Conservation (phyloP, 495 filamentous ascomycete species). For the Lasiosphaeria ovina region DNA sequence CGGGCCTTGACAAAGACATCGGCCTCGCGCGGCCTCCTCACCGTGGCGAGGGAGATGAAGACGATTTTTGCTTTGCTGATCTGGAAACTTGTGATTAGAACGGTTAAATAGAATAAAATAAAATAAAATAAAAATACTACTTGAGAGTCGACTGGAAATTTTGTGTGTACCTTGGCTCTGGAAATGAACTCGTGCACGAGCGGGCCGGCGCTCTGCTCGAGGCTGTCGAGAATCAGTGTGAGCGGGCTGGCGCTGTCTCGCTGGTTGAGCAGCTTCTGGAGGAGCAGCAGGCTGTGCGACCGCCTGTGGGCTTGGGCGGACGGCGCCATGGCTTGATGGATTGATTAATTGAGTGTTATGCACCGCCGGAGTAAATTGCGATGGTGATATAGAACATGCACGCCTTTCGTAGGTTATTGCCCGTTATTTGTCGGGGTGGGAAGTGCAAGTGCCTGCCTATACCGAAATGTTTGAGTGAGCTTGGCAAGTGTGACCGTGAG, state of each 20-base stretch:
- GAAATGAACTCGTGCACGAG: slow-evolving; percentile 71
- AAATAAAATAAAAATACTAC: not conserved
- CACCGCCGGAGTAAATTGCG: not conserved
- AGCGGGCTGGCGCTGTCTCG: slow-evolving; percentile 81
- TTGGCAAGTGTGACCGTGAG: too few relatives aligned
- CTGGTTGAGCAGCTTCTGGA: slow-evolving; percentile 77
- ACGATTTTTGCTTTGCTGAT: slow-evolving; percentile 57
- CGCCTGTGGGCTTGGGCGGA: slow-evolving; percentile 64
- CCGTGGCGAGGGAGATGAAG: slow-evolving; percentile 74
- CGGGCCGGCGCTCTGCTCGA: slow-evolving; percentile 77
- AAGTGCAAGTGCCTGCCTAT: too few relatives aligned
- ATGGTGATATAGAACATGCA: not conserved
- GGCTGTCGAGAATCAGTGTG: slow-evolving; percentile 77
- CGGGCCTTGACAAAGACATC: slow-evolving; percentile 65
- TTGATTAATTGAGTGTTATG: not conserved
- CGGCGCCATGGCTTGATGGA: slow-evolving; percentile 42
- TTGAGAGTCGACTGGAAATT: not conserved
- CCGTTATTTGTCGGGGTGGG: too few relatives aligned
- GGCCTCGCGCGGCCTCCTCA: slow-evolving; percentile 52
- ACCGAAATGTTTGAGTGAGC: too few relatives aligned
- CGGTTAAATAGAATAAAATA: not conserved
- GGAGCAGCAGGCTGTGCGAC: slow-evolving; percentile 81
- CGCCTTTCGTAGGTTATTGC: too few relatives aligned
- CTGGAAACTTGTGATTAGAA: slow-evolving; percentile 24
- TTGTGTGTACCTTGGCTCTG: slow-evolving; percentile 63